Conservation (phyloP, 2,329 filamentous ascomycete species). For the Aspergillus hortae region DNA sequence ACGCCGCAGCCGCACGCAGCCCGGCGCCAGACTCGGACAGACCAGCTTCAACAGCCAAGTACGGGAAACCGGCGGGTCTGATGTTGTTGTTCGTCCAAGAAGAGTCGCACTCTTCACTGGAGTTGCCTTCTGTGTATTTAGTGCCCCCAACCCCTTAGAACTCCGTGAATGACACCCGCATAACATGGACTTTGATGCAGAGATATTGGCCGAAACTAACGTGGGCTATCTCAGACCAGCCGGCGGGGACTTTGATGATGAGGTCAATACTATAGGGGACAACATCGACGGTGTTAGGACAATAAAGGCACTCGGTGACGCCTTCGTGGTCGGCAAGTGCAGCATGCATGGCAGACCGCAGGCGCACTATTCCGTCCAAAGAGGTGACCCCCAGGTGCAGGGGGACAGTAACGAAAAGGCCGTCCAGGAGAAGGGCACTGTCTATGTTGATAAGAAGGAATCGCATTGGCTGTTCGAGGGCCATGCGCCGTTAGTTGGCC, state of each 20-base stretch:
- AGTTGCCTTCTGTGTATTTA: background rate
- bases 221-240: background rate
- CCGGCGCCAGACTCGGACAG: background rate
- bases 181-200: background rate
- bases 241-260: conserved; percentile 1
- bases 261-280: too few species aligned
- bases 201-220: background rate
- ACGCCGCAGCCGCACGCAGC: background rate
- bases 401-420: too few species aligned
- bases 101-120: background rate
- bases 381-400: too few species aligned
- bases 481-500: too few species aligned
- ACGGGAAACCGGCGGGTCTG: background rate
- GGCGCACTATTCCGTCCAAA: too few species aligned
- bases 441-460: too few species aligned
- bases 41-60: background rate
- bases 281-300: too few species aligned
- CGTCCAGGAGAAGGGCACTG: too few species aligned
- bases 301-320: too few species aligned
- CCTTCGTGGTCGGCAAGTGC: too few species aligned
- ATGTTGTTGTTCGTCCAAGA: background rate
- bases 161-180: background rate
- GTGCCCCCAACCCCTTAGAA: background rate
- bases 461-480: too few species aligned
- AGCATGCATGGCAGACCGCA: too few species aligned